Evolutionary conservation across 768 basidiomycete genomes (phyloP), one percentile per base, ranked within the genome.

Genomic region (Porpolomopsis calyptriformis): DNA sequence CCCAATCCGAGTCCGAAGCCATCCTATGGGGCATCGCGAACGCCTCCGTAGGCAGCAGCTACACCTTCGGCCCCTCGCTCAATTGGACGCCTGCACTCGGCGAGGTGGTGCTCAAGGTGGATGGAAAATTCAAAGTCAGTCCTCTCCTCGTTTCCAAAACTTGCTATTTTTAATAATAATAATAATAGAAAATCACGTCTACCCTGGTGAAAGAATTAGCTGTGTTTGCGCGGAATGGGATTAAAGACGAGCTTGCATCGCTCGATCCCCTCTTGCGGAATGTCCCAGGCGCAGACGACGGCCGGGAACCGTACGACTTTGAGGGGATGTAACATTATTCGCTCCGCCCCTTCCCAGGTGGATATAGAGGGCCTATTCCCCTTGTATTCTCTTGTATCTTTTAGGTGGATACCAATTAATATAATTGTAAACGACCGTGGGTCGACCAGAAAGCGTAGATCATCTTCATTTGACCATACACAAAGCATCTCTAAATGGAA

Each of bases 201-300:
- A 66, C 64, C 34, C 65, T 94, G 8, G 64, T 90, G 47, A 91
- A 90, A 61, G 90, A 93, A 52, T 74, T 94, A 19, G 90, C 93
- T 62, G 70, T 74, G 33, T 77, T 87, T 39, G 88, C 89, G 40
- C 72, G 88, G 48, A 80, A 79, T 40, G 76, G 78, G 11, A 91
- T 92, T 60, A 82, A 75, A 60, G 84, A 87, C 47, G 88, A 92
- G 61, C 67, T 92, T 29, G 78, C 82, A 14, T 84, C 85, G 20
- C 71, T 91, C 37, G 85, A 88, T 62, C 87, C 87, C 22, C 58
- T 88, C 26, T 67, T 90, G 44, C 69, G 81, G 35, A 85, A 82
- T 52, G 69, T 77, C 38, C 63, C 55, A 35, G 48, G 61, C 6
- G 54, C 65, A 18, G 65, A 65, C 6, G 65, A 67, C 12, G 55